Evolutionary conservation across 441 rosid species (phyloP), one percentile per base, ranked within the genome.

Genomic region (Erodium chrysanthum): DNA sequence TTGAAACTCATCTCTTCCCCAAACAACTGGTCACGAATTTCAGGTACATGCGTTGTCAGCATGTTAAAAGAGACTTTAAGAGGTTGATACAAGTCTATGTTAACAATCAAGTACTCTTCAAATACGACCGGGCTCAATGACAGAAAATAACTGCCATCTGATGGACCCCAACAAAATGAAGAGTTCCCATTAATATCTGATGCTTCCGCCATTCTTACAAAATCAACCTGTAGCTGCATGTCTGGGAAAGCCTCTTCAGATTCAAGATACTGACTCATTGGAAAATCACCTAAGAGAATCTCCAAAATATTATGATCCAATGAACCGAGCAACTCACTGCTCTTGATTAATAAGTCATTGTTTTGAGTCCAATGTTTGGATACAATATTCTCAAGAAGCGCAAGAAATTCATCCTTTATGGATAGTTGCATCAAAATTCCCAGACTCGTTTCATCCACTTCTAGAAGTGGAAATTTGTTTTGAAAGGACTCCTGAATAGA

Each of bases 381-480:
- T 31, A 80, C 77, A 44, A 74, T 70, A 67, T 73, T 77, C 73
- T 77, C 81, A 61, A 90, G 85, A 74, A 83, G 78, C 72, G 74
- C 73, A 72, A 78, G 77, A 71, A 85, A 67, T 75, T 79, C 83
- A 75, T 83, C 85, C 75, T 82, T 84, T 68, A 70, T 12, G 52
- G 82, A 73, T 4, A 63, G 67, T 79, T 81, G 71, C 18, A 76
- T 69, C 70, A 80, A 71, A 33, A 10, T 75, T 63, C 79, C 77
- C 70, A 81, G 83, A 80, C 79, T 69, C 70, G 66, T 70, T 68
- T 92, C 92, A 70, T 88, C 86, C 74, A 85, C 89, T 83, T 95
- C 99, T 54, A 90, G 73, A 73, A 85, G 72, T 22, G 92, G 93
- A 77, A 87, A 87, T 23, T 66, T 65, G 46, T 44, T 64, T 75